Conservation (phyloP, 139 green algal genomes). For the Tetradesmus obliquus region DNA sequence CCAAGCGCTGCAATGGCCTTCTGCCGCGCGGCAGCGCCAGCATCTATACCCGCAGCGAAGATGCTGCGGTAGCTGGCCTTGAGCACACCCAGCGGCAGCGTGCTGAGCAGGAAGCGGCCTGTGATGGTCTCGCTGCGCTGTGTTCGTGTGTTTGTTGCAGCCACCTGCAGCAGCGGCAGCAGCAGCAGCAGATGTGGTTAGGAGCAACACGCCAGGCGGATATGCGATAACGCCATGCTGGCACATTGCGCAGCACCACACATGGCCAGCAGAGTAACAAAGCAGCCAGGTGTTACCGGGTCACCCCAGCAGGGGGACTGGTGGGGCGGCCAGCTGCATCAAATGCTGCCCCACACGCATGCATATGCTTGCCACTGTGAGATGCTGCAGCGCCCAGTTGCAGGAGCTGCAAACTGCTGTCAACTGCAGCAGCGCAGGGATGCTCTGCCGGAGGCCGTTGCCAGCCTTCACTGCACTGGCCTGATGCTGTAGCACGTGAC, state of each 20-base stretch:
- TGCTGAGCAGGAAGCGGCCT: constrained; percentile 7
- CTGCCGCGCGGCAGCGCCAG: background rate
- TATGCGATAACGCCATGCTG: background rate
- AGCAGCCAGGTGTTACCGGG: too few relatives aligned
- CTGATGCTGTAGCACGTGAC: too few relatives aligned
- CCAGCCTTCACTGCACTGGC: too few relatives aligned
- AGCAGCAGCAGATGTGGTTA: background rate
- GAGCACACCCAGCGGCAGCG: constrained; percentile 18
- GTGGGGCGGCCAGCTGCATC: too few relatives aligned
- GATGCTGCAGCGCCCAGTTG: too few relatives aligned
- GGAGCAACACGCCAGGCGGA: background rate
- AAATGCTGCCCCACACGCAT: too few relatives aligned
- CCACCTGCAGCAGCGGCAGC: background rate
- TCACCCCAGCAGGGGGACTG: too few relatives aligned
- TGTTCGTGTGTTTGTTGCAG: background rate
- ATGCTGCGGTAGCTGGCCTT: background rate
- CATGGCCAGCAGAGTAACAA: background rate
- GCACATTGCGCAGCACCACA: background rate
- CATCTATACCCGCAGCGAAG: background rate
- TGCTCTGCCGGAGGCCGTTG: too few relatives aligned
- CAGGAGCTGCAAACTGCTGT: too few relatives aligned
- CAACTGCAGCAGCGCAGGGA: too few relatives aligned
- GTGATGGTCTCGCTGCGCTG: background rate
- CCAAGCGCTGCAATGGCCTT: constrained; percentile 9
- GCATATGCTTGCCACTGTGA: too few relatives aligned